Percentiles rank a stretch among this genome's conserved stretches.
Conservation (phyloP, 257 asterid species). For the Echium plantagineum region DNA sequence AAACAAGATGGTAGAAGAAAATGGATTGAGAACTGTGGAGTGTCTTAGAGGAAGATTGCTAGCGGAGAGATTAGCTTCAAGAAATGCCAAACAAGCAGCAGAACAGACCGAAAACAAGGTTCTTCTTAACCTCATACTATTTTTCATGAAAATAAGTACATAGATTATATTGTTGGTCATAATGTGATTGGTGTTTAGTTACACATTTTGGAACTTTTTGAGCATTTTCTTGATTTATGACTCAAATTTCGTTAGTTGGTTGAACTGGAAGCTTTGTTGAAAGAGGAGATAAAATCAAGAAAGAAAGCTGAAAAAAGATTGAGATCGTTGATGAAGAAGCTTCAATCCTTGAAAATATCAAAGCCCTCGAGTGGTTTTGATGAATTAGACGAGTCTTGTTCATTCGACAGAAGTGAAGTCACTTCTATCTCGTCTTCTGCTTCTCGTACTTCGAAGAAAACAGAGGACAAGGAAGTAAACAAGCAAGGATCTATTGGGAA, state of each 20-base stretch:
- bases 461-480: constrained; percentile 10
- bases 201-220: background rate
- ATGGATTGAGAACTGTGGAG: constrained; percentile 54
- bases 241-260: constrained; percentile 28
- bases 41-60: constrained; percentile 83
- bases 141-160: background rate
- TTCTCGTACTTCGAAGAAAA: constrained; percentile 21
- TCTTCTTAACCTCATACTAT: background rate
- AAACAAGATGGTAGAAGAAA: constrained; percentile 36
- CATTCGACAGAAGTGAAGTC: constrained; percentile 30
- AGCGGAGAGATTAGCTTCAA: constrained; percentile 76
- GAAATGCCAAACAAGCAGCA: constrained; percentile 53
- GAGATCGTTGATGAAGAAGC: constrained; percentile 45
- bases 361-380: constrained; percentile 33
- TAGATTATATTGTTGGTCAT: background rate
- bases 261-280: constrained; percentile 51
- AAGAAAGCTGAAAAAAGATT: constrained; percentile 69
- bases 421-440: constrained; percentile 36
- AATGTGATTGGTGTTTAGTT: background rate
- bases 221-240: background rate
- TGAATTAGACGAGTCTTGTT: constrained; percentile 31
- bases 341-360: constrained; percentile 23
- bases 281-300: constrained; percentile 63
- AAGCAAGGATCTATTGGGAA: background rate
- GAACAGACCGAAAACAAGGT: constrained; percentile 49